Percentiles rank a stretch among this genome's conserved stretches.
Evolutionary conservation across 164 flowering plant genomes (phyloP).

Genomic region (Nelumbo lutea): DNA sequence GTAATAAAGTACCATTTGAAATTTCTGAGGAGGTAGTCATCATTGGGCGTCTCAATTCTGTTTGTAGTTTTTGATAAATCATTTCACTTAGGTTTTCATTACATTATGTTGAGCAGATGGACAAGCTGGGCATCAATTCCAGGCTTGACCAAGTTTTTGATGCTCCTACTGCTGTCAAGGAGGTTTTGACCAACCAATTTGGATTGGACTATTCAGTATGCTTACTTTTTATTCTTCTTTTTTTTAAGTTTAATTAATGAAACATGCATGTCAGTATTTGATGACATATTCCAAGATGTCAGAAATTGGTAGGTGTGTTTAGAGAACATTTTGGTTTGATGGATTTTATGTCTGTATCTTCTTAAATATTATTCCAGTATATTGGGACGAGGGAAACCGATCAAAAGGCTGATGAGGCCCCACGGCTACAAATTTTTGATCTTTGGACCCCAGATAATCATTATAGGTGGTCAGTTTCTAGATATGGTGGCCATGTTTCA

Average conservation of each 20-base stretch:
- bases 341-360: background rate
- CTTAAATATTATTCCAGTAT: slow-evolving; percentile 46
- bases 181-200: slow-evolving; percentile 66
- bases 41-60: background rate
- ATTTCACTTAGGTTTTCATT: background rate
- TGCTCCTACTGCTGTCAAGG: slow-evolving; percentile 88
- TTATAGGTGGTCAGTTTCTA: slow-evolving; percentile 73
- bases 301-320: background rate
- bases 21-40: slow-evolving; percentile 61
- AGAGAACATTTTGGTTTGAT: background rate
- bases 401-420: slow-evolving; percentile 59
- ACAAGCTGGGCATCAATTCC: slow-evolving; percentile 61
- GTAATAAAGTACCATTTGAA: slow-evolving; percentile 27
- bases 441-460: slow-evolving; percentile 98
- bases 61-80: background rate
- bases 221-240: slow-evolving; percentile 7
- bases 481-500: slow-evolving; percentile 87
- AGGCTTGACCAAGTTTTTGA: slow-evolving; percentile 94
- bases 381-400: slow-evolving; percentile 82
- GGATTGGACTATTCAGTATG: slow-evolving; percentile 77
- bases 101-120: slow-evolving; percentile 48
- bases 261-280: background rate
- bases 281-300: background rate
- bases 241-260: background rate
- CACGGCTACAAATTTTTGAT: slow-evolving; percentile 55